These are phyloP conservation scores for Turritis glabra DNA, from an alignment of 345 rosid species.

Conservation along the genomic window DNA sequence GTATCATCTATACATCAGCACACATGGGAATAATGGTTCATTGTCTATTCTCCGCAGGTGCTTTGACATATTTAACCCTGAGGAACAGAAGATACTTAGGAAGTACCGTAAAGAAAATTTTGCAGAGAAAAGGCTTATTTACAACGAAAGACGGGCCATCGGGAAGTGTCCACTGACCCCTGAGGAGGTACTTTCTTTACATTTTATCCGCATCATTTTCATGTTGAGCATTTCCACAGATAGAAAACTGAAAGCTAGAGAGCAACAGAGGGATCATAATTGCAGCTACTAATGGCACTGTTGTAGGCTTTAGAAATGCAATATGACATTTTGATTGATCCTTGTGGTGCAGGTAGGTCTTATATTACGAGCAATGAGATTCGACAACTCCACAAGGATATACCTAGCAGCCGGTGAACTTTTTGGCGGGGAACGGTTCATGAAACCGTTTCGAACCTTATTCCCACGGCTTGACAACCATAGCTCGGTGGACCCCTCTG, in stretches of 20 bases:
- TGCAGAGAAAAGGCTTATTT: constrained; percentile 67
- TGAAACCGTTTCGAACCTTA: constrained; percentile 76
- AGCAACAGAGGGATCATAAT: too few relatives aligned
- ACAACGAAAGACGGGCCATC: constrained; percentile 75
- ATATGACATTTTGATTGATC: constrained; percentile 20
- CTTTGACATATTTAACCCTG: constrained; percentile 78
- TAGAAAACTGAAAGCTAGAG: too few relatives aligned
- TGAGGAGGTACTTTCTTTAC: constrained; percentile 62
- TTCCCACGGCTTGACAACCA: constrained; percentile 95
- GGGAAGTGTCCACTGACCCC: constrained; percentile 95
- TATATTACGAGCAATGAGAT: constrained; percentile 82
- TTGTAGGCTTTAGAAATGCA: constrained; percentile 12
- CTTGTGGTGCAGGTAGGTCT: constrained; percentile 79
- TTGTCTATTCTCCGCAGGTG: constrained; percentile 54
- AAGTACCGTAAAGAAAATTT: constrained; percentile 88
- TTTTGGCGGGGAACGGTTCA: constrained; percentile 90
- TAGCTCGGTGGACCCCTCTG: constrained; percentile 77
- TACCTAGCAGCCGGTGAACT: constrained; percentile 95
- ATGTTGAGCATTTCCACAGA: too few relatives aligned
- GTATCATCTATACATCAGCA: constrained; percentile 23
- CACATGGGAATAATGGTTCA: neutral
- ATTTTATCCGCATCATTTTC: too few relatives aligned
- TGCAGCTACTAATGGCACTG: neutral
- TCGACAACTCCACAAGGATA: constrained; percentile 86
- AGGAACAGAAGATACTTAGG: constrained; percentile 70